Conservation (phyloP, 257 asterid genomes). For the Ocimum tenuiflorum region DNA sequence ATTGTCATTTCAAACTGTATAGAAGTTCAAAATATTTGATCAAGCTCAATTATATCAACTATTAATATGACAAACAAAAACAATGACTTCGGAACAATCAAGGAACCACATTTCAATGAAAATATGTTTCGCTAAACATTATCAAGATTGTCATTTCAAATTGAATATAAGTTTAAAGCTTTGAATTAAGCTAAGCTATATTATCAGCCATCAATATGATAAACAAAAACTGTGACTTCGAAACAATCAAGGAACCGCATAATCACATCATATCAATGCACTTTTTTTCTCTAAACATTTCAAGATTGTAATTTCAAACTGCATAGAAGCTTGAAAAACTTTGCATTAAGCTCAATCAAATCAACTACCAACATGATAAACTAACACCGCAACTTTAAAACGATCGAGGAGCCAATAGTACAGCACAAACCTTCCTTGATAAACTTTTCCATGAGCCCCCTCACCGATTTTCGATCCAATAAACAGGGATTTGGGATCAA, state of each 20-base stretch:
- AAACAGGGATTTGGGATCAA: slow-evolving; percentile 76
- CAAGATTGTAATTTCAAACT: no score
- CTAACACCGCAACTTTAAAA: no score
- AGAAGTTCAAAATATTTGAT: not conserved
- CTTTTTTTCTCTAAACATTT: no score
- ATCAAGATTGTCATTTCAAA: no score
- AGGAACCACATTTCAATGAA: no score
- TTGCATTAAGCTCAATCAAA: slow-evolving; percentile 3
- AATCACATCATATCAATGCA: no score
- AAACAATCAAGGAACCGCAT: no score
- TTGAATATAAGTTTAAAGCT: not conserved
- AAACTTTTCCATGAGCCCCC: slow-evolving; percentile 99
- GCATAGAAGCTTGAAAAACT: not conserved
- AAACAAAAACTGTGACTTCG: no score
- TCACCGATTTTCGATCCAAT: slow-evolving; percentile 86
- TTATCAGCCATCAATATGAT: not conserved
- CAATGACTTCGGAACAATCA: no score
- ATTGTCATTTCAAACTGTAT: slow-evolving; percentile 14
- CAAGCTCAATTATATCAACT: slow-evolving; percentile 1
- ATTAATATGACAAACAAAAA: no score
- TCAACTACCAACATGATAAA: slow-evolving; percentile 6
- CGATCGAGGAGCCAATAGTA: not conserved
- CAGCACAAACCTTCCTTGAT: slow-evolving; percentile 75
- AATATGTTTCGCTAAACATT: no score
- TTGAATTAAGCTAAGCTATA: not conserved